phyloP scores from a whole-genome alignment of 1,284 basidiomycete species.

The Marasmius sp. region DNA sequence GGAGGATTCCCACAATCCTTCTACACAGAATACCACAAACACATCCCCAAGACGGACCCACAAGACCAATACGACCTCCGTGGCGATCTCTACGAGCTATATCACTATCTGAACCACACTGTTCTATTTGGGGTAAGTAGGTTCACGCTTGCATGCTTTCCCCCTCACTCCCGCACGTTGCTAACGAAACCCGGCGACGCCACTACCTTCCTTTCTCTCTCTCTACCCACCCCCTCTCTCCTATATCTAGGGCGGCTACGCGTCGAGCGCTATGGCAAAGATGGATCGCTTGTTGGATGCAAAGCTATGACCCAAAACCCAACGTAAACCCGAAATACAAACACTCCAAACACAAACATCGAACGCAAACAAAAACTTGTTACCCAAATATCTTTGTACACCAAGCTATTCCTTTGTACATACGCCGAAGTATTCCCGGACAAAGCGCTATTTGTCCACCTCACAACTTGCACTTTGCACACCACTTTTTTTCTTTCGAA shows the following conservation, averaged over 20 bases:
- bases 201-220: no score
- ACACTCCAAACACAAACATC: background rate
- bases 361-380: background rate
- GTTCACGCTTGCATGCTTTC: no score
- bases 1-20: slow-evolving; percentile 76
- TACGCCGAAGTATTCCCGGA: no score
- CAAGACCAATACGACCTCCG: slow-evolving; percentile 69
- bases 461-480: no score
- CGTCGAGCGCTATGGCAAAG: slow-evolving; percentile 50
- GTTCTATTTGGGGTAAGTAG: slow-evolving; percentile 67
- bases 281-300: slow-evolving; percentile 51
- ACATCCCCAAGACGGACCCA: slow-evolving; percentile 71
- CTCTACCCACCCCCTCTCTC: no score
- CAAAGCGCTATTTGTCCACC: background rate
- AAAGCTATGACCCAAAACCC: slow-evolving; percentile 16
- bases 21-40: slow-evolving; percentile 71
- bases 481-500: no score
- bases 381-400: background rate
- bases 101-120: slow-evolving; percentile 87
- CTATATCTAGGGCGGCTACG: slow-evolving; percentile 48
- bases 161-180: no score
- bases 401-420: no score
- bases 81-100: slow-evolving; percentile 77
- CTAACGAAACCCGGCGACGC: no score
- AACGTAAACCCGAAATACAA: background rate